Conservation (phyloP, 257 asterid species). For the Penstemon newberryi region DNA sequence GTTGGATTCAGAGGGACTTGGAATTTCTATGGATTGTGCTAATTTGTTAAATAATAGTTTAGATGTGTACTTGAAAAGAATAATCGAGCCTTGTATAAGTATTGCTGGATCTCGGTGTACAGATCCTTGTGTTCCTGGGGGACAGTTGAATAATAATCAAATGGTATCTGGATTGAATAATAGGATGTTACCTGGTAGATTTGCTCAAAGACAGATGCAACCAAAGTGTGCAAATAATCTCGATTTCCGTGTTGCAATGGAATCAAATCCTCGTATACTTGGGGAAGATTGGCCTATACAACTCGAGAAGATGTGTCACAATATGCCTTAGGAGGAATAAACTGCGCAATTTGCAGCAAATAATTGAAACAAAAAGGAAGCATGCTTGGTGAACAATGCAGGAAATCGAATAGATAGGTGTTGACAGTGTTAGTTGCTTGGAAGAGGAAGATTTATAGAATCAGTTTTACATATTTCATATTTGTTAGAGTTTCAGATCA, state of each 20-base stretch:
- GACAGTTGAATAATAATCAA: conserved; percentile 25
- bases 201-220: conserved; percentile 23
- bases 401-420: conserved; percentile 41
- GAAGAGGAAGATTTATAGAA: conserved; percentile 35
- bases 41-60: conserved; percentile 62
- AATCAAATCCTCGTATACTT: conserved; percentile 60
- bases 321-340: conserved; percentile 35
- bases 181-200: conserved; percentile 26
- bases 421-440: conserved; percentile 35
- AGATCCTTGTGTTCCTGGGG: conserved; percentile 20
- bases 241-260: conserved; percentile 81
- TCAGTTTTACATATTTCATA: conserved; percentile 34
- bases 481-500: conserved; percentile 30
- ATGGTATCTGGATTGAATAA: conserved; percentile 25
- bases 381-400: conserved; percentile 33
- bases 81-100: conserved; percentile 63
- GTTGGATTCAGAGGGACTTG: conserved; percentile 67
- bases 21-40: conserved; percentile 62
- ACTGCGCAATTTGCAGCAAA: conserved; percentile 18
- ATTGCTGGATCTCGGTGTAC: conserved; percentile 42
- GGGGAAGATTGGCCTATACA: conserved; percentile 77
- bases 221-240: conserved; percentile 36
- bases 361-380: conserved; percentile 20
- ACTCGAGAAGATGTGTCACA: conserved; percentile 63
- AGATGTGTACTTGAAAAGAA: conserved; percentile 64